Conservation (phyloP, 768 basidiomycete genomes). For the Russula sp. region DNA sequence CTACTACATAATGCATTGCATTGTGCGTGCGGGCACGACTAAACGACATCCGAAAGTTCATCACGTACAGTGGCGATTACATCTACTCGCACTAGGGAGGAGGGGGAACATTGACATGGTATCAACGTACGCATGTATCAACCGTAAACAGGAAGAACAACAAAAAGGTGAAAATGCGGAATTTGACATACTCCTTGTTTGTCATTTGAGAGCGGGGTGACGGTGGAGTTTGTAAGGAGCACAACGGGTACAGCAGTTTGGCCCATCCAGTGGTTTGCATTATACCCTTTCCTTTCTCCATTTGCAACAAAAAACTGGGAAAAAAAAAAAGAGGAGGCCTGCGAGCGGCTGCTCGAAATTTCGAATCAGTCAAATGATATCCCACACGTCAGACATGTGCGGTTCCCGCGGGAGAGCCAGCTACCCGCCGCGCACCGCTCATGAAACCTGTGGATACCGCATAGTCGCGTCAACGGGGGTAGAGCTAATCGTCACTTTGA, state of each 20-base stretch:
- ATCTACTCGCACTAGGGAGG: background rate
- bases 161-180: background rate
- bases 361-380: constrained; percentile 11
- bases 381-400: constrained; percentile 14
- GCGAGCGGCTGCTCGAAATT: background rate
- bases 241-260: background rate
- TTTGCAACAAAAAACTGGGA: background rate
- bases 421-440: constrained; percentile 17
- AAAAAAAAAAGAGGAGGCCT: background rate
- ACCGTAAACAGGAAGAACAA: background rate
- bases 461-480: background rate
- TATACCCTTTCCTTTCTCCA: background rate
- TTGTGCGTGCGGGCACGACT: too few species aligned
- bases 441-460: constrained; percentile 14
- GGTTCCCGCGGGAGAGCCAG: constrained; percentile 14
- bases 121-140: background rate
- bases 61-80: background rate
- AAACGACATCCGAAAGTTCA: background rate
- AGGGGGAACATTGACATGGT: background rate
- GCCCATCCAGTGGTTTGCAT: constrained; percentile 5
- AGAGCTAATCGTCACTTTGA: background rate
- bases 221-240: background rate
- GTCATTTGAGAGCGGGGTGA: background rate
- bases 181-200: background rate
- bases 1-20: too few species aligned